Conservation (phyloP, 2,329 filamentous ascomycete species). For the Penicillium sp. region DNA sequence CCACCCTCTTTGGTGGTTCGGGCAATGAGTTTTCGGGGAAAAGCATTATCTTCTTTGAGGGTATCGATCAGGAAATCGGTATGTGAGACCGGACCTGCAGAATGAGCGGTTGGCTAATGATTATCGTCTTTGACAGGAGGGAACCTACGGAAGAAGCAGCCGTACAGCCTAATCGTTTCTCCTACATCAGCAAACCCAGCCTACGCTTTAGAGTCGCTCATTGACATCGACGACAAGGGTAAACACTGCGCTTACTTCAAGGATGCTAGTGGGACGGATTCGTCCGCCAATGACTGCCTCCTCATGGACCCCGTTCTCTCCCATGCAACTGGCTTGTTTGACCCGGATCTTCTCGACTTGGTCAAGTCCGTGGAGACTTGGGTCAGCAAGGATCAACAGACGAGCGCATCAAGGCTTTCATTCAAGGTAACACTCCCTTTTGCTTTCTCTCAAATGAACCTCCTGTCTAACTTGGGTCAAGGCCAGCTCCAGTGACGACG, state of each 20-base stretch:
- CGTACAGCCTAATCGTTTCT: constrained; percentile 14
- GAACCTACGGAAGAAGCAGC: constrained; percentile 11
- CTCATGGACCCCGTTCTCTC: constrained; percentile 17
- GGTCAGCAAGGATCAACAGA: constrained; percentile 23
- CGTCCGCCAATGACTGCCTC: constrained; percentile 22
- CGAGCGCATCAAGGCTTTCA: constrained; percentile 22
- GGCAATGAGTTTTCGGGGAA: constrained; percentile 19
- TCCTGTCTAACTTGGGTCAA: neutral
- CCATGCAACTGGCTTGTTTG: constrained; percentile 4
- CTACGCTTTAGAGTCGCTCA: constrained; percentile 8
- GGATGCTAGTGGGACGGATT: neutral
- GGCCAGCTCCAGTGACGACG: constrained; percentile 5
- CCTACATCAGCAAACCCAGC: constrained; percentile 11
- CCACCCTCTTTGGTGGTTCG: constrained; percentile 48
- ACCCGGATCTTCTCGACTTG: constrained; percentile 33
- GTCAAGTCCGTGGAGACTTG: constrained; percentile 30
- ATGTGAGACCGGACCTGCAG: constrained; percentile 37
- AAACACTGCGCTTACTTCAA: constrained; percentile 15
- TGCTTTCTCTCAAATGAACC: neutral
- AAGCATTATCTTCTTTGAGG: constrained; percentile 45
- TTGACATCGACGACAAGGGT: constrained; percentile 2
- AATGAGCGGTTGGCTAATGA: constrained; percentile 3
- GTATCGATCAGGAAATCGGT: constrained; percentile 58
- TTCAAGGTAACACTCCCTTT: constrained; percentile 32
- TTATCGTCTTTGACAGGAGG: constrained; percentile 11